Base-by-base conservation (phyloP, 129 eudicot species). In the Centaurea solstitialis region DNA sequence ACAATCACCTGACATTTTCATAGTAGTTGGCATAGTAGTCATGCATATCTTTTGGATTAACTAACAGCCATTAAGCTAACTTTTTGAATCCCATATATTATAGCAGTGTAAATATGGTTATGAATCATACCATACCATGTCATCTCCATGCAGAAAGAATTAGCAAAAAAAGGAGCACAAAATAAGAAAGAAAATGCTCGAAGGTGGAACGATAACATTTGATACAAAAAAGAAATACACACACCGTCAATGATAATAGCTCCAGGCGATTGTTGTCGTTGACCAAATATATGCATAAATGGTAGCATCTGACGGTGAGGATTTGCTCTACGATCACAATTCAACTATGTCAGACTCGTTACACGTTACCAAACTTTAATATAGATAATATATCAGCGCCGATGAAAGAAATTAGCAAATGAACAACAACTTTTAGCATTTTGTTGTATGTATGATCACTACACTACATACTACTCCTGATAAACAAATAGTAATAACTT, bases 161-260 rank as follows among this genome's bases (percentile, higher is more conserved):
- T 45, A 45, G 17, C 57, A n/a, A 9, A 45, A 45, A 45, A 45
- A 45, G 13, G 11, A 45, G 57, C 57, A 45, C 3, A 9, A 45
- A 10, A 45, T 45, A 11, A 45, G 12, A 4, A 45, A 9, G 12
- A 10, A 45, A 45, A 45, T 45, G 57, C 17, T 45, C 57, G 13
- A n/a, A 45, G 57, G 57, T 45, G 57, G 17, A 45, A 45, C 12
- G 57, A 3, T 17, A 11, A 17, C 57, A 45, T 45, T 45, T 45
- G 57, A 17, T 45, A 45, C 57, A 45, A 45, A 45, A n/a, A n/a
- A n/a, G n/a, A 75, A 18, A 35, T 21, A 37, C 20, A 76, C 77
- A 77, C 81, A 90, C 94, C 94, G 67, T 90, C 94, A 79, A 88
- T 86, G 71, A 90, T 83, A 72, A 90, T 64, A 86, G 92, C 89